Conservation (phyloP, 2,329 filamentous ascomycete genomes). For the Talaromyces sp. region DNA sequence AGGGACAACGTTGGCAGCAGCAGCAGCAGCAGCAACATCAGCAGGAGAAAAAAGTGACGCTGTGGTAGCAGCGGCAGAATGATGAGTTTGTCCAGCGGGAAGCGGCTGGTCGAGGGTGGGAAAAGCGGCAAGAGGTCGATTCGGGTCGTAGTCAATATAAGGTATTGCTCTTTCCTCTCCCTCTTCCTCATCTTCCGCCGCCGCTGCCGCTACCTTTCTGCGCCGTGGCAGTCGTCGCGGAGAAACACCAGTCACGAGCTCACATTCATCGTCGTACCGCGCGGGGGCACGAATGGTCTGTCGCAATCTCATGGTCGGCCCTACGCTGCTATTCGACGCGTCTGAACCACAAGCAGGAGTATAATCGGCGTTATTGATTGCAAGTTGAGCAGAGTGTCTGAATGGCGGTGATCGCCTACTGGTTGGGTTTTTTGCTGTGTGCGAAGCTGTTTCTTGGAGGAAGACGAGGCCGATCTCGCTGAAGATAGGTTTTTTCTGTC, state of each 20-base stretch:
- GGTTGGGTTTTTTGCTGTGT: no score
- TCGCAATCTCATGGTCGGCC: constrained; percentile 32
- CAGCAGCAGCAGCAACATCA: not conserved
- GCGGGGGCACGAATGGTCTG: constrained; percentile 29
- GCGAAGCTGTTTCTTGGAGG: not conserved
- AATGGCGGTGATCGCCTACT: not conserved
- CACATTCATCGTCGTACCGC: constrained; percentile 29
- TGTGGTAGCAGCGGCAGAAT: not conserved
- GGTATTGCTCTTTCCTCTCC: constrained; percentile 11
- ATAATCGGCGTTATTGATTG: not conserved
- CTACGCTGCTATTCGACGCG: not conserved
- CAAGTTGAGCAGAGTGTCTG: not conserved
- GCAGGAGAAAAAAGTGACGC: not conserved
- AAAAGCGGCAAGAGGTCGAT: constrained; percentile 41
- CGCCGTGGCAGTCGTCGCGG: constrained; percentile 16
- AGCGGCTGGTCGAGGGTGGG: constrained; percentile 33
- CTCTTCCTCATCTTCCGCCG: not conserved
- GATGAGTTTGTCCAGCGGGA: not conserved
- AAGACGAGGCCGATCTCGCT: not conserved
- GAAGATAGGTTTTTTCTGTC: not conserved
- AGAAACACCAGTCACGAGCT: constrained; percentile 17
- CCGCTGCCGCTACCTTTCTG: not conserved
- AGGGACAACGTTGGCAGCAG: not conserved
- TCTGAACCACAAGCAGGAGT: not conserved
- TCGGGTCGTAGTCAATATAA: constrained; percentile 36